Percentiles rank a stretch among this genome's conserved stretches.
Conservation (phyloP, 768 basidiomycete species). For the Butyriboletus loyo region DNA sequence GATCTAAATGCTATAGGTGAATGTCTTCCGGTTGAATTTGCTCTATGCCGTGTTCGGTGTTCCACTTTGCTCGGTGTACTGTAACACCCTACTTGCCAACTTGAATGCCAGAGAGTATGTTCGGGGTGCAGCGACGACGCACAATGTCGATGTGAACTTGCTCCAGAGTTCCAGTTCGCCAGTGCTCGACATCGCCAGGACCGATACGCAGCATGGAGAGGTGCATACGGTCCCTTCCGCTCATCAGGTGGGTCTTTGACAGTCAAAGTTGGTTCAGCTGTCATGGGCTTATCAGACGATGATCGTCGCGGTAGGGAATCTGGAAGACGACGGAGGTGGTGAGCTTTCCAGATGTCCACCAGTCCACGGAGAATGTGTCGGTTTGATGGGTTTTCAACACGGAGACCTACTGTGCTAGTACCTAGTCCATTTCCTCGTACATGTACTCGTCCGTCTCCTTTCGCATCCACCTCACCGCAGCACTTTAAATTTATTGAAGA, state of each 20-base stretch:
- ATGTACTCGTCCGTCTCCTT: neutral
- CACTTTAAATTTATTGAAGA: neutral
- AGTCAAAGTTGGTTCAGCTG: neutral
- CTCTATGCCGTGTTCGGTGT: neutral
- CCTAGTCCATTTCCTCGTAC: neutral
- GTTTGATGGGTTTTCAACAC: neutral
- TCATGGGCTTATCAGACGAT: neutral
- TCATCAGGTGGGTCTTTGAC: neutral
- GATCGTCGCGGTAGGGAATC: neutral
- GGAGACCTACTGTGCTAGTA: neutral
- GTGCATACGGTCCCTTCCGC: neutral
- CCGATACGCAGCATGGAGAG: neutral
- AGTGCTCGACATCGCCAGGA: too few species aligned
- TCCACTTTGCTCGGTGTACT: conserved; percentile 10
- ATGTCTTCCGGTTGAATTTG: neutral
- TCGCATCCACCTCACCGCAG: too few species aligned
- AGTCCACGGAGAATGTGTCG: neutral
- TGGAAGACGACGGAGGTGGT: neutral
- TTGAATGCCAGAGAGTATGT: conserved; percentile 10
- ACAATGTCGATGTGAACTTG: neutral
- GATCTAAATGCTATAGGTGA: neutral
- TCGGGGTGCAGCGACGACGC: neutral
- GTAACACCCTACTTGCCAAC: conserved; percentile 12
- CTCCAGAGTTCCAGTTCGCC: neutral
- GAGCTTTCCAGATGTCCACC: neutral